A percentile compares a stretch with the other conserved stretches of the same genome.
These are phyloP conservation scores for Coniochaeta sp. DNA, from an alignment of 2,329 filamentous ascomycete genomes.

Conservation along the genomic window DNA sequence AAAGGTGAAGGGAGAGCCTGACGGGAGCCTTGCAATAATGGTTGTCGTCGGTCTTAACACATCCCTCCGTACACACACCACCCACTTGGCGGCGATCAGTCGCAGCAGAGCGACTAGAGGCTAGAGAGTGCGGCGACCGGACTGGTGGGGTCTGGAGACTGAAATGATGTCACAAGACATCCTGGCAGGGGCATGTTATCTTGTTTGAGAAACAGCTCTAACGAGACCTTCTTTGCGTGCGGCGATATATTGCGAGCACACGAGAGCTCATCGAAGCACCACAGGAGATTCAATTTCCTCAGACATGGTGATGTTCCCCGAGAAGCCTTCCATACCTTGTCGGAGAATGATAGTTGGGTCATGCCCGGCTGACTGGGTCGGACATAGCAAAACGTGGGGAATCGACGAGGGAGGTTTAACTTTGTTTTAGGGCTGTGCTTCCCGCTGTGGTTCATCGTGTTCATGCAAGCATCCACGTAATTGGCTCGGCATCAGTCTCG, in stretches of 20 bases:
- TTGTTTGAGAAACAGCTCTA: neutral
- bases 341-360: neutral
- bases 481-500: neutral
- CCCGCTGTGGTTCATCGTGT: neutral
- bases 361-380: neutral
- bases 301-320: neutral
- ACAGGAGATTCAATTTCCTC: too few relatives aligned
- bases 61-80: neutral
- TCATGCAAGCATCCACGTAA: neutral
- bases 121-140: neutral
- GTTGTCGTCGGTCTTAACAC: neutral
- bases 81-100: neutral
- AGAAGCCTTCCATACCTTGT: neutral
- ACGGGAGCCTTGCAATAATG: neutral
- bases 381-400: neutral
- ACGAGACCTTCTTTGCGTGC: neutral
- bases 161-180: neutral
- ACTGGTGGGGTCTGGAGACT: neutral
- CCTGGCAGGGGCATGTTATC: neutral
- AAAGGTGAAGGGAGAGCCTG: neutral
- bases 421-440: neutral
- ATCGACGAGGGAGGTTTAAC: neutral
- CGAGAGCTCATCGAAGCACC: too few relatives aligned
- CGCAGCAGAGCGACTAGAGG: neutral
- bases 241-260: too few relatives aligned